phyloP scores from a whole-genome alignment of 768 basidiomycete species.

The Termitomyces sp. region DNA sequence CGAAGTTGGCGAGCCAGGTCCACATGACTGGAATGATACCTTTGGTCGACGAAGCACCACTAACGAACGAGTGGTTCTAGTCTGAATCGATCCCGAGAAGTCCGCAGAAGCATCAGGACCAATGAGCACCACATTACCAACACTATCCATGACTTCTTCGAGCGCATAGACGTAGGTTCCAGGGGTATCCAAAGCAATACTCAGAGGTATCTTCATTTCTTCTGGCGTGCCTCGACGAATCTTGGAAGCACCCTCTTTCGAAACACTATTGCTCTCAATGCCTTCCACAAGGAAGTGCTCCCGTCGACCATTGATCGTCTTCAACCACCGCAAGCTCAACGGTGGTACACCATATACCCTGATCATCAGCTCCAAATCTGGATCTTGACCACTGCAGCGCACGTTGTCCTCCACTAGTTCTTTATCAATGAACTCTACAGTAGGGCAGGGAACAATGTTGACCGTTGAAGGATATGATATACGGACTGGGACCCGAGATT shows the following conservation, averaged over 20 bases:
- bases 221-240: conserved; percentile 38
- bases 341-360: conserved; percentile 74
- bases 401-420: conserved; percentile 38
- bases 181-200: conserved; percentile 56
- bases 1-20: conserved; percentile 64
- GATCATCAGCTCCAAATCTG: conserved; percentile 56
- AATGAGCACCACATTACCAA: conserved; percentile 70
- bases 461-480: conserved; percentile 64
- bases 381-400: conserved; percentile 70
- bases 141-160: conserved; percentile 79
- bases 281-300: conserved; percentile 83
- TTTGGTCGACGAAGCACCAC: conserved; percentile 70
- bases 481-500: conserved; percentile 69
- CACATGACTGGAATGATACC: conserved; percentile 73
- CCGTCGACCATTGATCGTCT: conserved; percentile 60
- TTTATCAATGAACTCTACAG: conserved; percentile 61
- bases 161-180: conserved; percentile 74
- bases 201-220: conserved; percentile 65
- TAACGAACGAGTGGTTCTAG: conserved; percentile 57
- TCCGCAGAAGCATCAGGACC: conserved; percentile 28
- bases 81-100: conserved; percentile 31
- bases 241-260: conserved; percentile 19
- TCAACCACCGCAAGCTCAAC: conserved; percentile 74
- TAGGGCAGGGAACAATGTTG: conserved; percentile 80
- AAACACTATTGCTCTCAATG: conserved; percentile 59